A percentile compares a stretch with the other conserved stretches of the same genome.
These are phyloP conservation scores for Trichoderma brevicompactum DNA, from an alignment of 2,329 filamentous ascomycete species.

Conservation along the genomic window DNA sequence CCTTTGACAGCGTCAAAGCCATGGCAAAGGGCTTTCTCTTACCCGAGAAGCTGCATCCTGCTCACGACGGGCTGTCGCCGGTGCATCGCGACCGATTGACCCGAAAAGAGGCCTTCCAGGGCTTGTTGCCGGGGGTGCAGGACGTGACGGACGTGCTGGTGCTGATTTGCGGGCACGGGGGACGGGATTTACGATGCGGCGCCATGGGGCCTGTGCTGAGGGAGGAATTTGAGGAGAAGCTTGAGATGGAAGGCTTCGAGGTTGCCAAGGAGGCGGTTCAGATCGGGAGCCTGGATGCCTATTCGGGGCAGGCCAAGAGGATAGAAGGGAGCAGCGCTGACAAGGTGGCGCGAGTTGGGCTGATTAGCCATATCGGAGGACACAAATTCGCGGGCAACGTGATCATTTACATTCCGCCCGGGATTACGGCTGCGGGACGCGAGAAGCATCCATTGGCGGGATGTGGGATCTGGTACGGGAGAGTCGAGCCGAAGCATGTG, in stretches of 20 bases:
- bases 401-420: constrained; percentile 76
- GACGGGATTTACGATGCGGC: constrained; percentile 81
- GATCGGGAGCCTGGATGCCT: constrained; percentile 32
- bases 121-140: constrained; percentile 59
- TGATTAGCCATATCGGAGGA: constrained; percentile 80
- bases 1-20: constrained; percentile 58
- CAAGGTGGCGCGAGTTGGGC: constrained; percentile 62
- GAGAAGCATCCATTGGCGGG: constrained; percentile 64
- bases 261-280: constrained; percentile 54
- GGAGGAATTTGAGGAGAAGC: constrained; percentile 67
- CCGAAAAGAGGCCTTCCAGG: constrained; percentile 57
- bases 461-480: constrained; percentile 80
- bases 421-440: constrained; percentile 45
- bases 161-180: constrained; percentile 85
- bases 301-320: constrained; percentile 26
- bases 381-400: constrained; percentile 88
- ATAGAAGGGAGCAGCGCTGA: constrained; percentile 34
- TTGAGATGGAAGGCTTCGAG: constrained; percentile 55
- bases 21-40: constrained; percentile 69
- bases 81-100: constrained; percentile 58
- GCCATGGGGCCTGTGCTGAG: constrained; percentile 74
- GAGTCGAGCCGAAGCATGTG: constrained; percentile 75
- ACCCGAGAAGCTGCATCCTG: constrained; percentile 63
- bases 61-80: constrained; percentile 63
- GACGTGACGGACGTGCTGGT: constrained; percentile 72